Evolutionary conservation across 1,284 basidiomycete genomes (phyloP).

Genomic region (Earliella scabrosa): DNA sequence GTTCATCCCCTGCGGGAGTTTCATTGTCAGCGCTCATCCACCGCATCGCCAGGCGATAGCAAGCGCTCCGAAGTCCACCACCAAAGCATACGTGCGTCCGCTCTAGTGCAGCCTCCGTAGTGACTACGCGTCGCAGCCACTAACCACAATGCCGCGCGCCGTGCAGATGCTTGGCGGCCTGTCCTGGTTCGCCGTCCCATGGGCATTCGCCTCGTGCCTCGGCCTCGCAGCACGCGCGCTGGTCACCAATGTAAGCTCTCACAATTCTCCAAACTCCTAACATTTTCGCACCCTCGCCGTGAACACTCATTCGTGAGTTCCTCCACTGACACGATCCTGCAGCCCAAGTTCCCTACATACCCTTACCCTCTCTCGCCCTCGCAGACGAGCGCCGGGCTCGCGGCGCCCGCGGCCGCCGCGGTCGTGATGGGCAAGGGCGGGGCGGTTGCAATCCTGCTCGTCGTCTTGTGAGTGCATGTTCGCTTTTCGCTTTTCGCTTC

Average conservation of each 20-base stretch:
- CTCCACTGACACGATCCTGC: too few relatives aligned
- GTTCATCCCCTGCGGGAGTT: neutral
- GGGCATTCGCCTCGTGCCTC: conserved; percentile 59
- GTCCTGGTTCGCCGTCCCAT: conserved; percentile 68
- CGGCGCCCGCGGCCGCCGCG: conserved; percentile 55
- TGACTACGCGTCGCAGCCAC: neutral
- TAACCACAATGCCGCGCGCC: too few relatives aligned
- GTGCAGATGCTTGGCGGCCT: conserved; percentile 59
- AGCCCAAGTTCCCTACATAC: conserved; percentile 58
- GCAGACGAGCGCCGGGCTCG: conserved; percentile 55
- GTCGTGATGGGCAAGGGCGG: conserved; percentile 56
- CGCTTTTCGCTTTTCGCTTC: too few relatives aligned
- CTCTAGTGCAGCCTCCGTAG: neutral
- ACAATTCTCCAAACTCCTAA: neutral
- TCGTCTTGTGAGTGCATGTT: conserved; percentile 55
- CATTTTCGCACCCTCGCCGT: too few relatives aligned
- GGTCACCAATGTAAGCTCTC: conserved; percentile 42
- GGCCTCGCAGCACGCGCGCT: conserved; percentile 60
- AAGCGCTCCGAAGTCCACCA: conserved; percentile 51
- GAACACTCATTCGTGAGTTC: too few relatives aligned
- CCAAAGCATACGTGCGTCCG: conserved; percentile 47
- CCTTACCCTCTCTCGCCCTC: conserved; percentile 51
- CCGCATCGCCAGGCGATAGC: conserved; percentile 48
- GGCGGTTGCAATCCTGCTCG: conserved; percentile 53
- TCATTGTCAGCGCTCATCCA: neutral